Evolutionary conservation across 2,329 filamentous ascomycete species (phyloP), one percentile per base, ranked within the genome.

Genomic region (Fusarium nygamai): DNA sequence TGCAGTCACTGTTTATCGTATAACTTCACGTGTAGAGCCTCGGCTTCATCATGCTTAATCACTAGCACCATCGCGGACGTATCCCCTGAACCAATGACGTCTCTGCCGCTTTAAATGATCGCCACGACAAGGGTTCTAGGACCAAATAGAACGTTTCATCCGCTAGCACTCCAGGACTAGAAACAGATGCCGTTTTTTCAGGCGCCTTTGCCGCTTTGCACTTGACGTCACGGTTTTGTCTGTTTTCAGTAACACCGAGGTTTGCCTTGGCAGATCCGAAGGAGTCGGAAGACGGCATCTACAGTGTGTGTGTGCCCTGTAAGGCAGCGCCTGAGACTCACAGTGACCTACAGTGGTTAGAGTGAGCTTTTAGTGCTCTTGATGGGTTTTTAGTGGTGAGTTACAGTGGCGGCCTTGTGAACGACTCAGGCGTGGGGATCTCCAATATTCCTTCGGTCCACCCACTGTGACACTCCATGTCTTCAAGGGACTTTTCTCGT

Each of bases 241-340:
- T 48, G 29, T 16, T 29, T 59, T 29, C 56, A 59, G 74, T 77
- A 77, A 74, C 75, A 53, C 73, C 73, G 75, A 77, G 75, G n/a
- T 20, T 22, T 17, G 44, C 39, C 46, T 78, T 78, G 76, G 74
- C 76, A 76, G 69, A 75, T 75, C 72, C 60, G 69, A 44, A 67
- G 41, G 24, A 50, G 38, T 67, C 73, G 75, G 76, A 58, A 69
- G 56, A 70, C 72, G 76, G 74, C 72, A 69, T 27, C 70, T 50
- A 13, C 33, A 33, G n/a, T n/a, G 38, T 31, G 41, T 34, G 43
- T 34, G 38, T 41, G 64, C 64, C 60, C 58, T 65, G 61, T 48
- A 61, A 70, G 66, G 66, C 44, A 39, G 24, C 24, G 20, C 51
- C 34, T 54, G 22, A 20, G n/a, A 6, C 33, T 29, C 33, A n/a